These are phyloP conservation scores for Rutidosis leptorrhynchoides DNA, from an alignment of 129 eudicot genomes.

Conservation along the genomic window DNA sequence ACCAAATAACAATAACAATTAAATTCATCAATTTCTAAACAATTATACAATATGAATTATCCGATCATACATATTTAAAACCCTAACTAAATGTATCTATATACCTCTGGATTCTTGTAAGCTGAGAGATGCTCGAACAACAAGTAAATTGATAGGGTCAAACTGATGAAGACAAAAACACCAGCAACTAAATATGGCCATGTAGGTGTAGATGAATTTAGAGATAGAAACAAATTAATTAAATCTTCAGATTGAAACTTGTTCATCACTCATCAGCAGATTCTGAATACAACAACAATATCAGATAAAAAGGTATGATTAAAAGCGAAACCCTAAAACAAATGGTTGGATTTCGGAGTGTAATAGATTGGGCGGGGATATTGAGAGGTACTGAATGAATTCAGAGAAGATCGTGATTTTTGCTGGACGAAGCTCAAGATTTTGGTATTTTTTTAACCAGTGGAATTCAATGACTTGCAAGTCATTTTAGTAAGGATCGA, in stretches of 20 bases:
- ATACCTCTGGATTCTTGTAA: constrained; percentile 96
- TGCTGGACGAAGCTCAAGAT: no score
- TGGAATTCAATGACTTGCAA: not conserved
- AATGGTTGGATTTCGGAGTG: not conserved
- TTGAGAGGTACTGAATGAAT: not conserved
- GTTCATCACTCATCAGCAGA: constrained; percentile 71
- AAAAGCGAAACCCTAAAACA: not conserved
- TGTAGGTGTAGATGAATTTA: constrained; percentile 51
- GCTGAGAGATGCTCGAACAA: constrained; percentile 83
- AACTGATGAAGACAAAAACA: constrained; percentile 56
- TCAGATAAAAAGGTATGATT: not conserved
- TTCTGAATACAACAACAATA: no score
- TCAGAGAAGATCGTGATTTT: not conserved
- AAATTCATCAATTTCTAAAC: not conserved
- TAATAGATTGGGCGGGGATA: not conserved
- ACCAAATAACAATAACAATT: constrained; percentile 19
- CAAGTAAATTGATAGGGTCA: constrained; percentile 78
- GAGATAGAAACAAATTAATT: constrained; percentile 25
- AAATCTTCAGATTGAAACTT: constrained; percentile 37
- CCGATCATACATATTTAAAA: not conserved
- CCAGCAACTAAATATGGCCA: constrained; percentile 86
- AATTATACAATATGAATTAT: not conserved
- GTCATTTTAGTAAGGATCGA: no score
- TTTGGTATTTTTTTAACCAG: not conserved
- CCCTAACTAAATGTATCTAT: not conserved